Evolutionary conservation across 495 filamentous ascomycete species (phyloP), one percentile per base, ranked within the genome.

Genomic region (Tetracladium setigerum): DNA sequence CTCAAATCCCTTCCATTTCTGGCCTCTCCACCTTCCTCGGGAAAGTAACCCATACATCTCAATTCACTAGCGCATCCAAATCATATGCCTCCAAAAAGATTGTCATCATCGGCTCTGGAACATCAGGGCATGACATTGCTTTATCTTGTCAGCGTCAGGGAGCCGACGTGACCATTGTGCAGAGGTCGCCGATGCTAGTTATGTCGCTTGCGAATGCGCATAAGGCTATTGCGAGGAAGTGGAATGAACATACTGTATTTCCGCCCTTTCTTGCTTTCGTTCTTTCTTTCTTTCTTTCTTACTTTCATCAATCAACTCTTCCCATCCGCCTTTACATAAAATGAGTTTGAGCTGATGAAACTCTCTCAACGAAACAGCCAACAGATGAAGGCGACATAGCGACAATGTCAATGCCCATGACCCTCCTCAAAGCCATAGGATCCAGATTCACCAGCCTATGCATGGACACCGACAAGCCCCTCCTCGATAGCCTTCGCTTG

Each of bases 101-200:
- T 1, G 57, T 84, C 14, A 72, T 85, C 0, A 67, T 85, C 12
- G 81, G 81, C 18, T 75, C 71, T 38, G 77, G 81, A 53, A 84
- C 82, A 53, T 81, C 77, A 7, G 81, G 69, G 8, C 78, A 83
- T 51, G 81, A 84, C 57, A 83, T 84, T 46, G 75, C 79, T 9
- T 78, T 83, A 54, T 74, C 82, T 53, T 84, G 65, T 56, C 76
- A 73, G 50, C 78, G 83, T 54, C 72, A 77, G 39, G 81, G 81
- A 8, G 76, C 74, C 37, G 67, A 77, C n/a, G 73, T 81, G 11
- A 83, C 79, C 1, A 77, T 84, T 49, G 70, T 84, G 11, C 81
- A 84, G 62, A 75, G 81, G 13, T 71, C 71, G 18, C 69, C 71
- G 11, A 84, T 79, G 0, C 77, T 68, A 40, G 72, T 85, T 14